A percentile compares a stretch with the other conserved stretches of the same genome.
Conservation (phyloP, 495 filamentous ascomycete genomes). For the Podospora tetraspora region DNA sequence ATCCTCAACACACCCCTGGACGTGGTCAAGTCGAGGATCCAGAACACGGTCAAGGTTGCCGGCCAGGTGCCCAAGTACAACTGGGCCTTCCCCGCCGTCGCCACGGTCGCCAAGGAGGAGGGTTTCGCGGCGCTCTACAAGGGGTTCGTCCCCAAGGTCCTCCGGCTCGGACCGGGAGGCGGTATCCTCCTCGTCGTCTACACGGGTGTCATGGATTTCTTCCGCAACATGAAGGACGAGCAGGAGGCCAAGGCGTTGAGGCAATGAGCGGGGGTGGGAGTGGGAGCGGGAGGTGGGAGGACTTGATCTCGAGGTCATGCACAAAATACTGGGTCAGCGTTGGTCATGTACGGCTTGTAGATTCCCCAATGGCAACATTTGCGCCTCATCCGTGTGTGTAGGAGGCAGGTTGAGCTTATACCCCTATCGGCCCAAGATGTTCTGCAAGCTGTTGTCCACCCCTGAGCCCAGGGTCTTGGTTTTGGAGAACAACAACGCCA, state of each 20-base stretch:
- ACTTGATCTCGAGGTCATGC: neutral
- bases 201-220: conserved; percentile 92
- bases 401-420: neutral
- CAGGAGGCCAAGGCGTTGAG: conserved; percentile 6
- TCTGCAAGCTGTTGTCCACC: neutral
- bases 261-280: neutral
- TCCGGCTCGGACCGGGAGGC: conserved; percentile 31
- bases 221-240: conserved; percentile 39
- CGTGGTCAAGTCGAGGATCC: conserved; percentile 95
- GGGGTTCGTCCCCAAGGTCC: conserved; percentile 92
- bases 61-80: conserved; percentile 89
- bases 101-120: conserved; percentile 85
- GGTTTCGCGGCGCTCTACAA: conserved; percentile 92
- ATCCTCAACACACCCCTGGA: conserved; percentile 96
- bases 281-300: too few species aligned
- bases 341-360: conserved; percentile 4
- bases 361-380: conserved; percentile 7
- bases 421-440: neutral
- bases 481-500: too few species aligned
- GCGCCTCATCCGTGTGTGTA: neutral
- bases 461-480: too few species aligned
- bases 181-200: conserved; percentile 91
- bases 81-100: conserved; percentile 88
- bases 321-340: conserved; percentile 4
- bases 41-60: conserved; percentile 78